phyloP scores from a whole-genome alignment of 805 yeast genomes.

The Naumovozyma castellii region DNA sequence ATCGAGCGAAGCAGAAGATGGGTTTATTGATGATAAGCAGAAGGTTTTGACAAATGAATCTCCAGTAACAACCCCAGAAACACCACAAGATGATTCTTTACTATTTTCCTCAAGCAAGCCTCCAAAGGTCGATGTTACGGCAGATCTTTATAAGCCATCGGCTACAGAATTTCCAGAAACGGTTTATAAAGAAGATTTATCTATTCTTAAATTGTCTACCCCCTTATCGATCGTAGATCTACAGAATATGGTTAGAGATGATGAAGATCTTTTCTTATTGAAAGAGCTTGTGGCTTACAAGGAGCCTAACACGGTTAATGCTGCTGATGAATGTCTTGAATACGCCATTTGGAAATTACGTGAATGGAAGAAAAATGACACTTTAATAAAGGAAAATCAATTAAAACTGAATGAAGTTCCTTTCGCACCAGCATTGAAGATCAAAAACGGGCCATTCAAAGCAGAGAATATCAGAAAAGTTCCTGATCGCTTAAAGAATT shows the following conservation, averaged over 20 bases:
- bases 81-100: constrained; percentile 5
- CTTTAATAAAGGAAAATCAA: constrained; percentile 11
- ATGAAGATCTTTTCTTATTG: constrained; percentile 58
- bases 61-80: constrained; percentile 23
- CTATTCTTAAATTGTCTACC: background rate
- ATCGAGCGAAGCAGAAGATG: constrained; percentile 4
- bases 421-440: constrained; percentile 29
- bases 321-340: constrained; percentile 5
- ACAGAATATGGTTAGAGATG: constrained; percentile 53
- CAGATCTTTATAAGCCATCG: constrained; percentile 40
- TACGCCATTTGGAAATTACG: constrained; percentile 21
- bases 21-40: constrained; percentile 16
- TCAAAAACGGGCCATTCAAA: constrained; percentile 50
- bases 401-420: constrained; percentile 20
- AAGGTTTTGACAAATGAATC: constrained; percentile 12
- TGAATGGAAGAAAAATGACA: constrained; percentile 8
- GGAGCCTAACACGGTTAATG: background rate
- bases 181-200: constrained; percentile 39
- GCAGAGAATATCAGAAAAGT: constrained; percentile 69
- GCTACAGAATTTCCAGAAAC: constrained; percentile 40
- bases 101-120: constrained; percentile 5
- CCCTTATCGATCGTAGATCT: constrained; percentile 34
- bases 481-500: constrained; percentile 60
- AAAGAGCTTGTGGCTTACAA: constrained; percentile 32
- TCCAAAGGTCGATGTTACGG: constrained; percentile 5